A percentile compares a stretch with the other conserved stretches of the same genome.
Evolutionary conservation across 148 eudicot genomes (phyloP).

Genomic region (Persicaria maculosa): DNA sequence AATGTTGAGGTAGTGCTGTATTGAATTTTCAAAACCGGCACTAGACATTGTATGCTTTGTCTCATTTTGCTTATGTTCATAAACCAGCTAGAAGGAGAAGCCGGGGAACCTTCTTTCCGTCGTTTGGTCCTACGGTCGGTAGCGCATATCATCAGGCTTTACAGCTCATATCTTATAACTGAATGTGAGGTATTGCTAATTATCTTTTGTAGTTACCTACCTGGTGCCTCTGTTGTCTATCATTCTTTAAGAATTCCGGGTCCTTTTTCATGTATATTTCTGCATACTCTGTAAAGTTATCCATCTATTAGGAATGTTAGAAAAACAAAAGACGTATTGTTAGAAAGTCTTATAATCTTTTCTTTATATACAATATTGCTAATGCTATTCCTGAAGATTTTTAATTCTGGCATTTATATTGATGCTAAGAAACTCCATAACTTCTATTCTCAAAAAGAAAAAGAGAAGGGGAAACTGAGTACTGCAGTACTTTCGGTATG

Average conservation of each 20-base stretch:
- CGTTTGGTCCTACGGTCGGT: constrained; percentile 96
- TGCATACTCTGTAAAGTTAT: background rate
- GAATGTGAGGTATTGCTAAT: constrained; percentile 71
- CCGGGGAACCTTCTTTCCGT: constrained; percentile 94
- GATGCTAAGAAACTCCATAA: background rate
- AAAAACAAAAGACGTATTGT: background rate
- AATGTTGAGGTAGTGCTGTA: constrained; percentile 68
- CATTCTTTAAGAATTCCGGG: background rate
- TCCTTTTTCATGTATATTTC: background rate
- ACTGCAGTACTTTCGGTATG: background rate
- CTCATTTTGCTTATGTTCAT: background rate
- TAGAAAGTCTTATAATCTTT: background rate
- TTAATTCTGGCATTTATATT: background rate
- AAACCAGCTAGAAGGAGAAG: constrained; percentile 87
- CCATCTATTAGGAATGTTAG: background rate
- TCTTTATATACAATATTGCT: background rate
- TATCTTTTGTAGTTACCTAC: background rate
- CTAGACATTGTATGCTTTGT: background rate
- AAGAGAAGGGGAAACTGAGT: background rate
- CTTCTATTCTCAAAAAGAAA: background rate
- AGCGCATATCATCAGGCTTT: constrained; percentile 83
- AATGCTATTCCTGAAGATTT: background rate
- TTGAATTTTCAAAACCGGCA: background rate
- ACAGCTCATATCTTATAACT: constrained; percentile 81
- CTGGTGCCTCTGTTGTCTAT: too few species aligned